phyloP scores from a whole-genome alignment of 306 rosid species.

The Ochetophila trinervis region DNA sequence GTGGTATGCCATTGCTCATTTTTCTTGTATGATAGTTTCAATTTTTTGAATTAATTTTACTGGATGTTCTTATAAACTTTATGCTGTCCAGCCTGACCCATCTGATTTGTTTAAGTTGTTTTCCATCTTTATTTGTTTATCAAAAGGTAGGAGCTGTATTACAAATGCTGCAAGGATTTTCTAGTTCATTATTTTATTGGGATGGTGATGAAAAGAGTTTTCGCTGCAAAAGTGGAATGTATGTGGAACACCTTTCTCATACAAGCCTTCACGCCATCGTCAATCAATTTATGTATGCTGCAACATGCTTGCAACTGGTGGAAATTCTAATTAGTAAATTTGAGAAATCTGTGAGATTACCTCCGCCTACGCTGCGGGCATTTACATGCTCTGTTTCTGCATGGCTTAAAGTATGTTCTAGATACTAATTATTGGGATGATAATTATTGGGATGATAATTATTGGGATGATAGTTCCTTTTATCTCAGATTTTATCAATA shows the following conservation, averaged over 20 bases:
- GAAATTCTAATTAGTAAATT: conserved; percentile 38
- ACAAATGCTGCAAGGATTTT: conserved; percentile 86
- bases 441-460: background rate
- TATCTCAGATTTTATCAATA: background rate
- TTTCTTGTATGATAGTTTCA: background rate
- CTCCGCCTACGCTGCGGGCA: conserved; percentile 75
- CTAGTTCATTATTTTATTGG: conserved; percentile 70
- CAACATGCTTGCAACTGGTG: conserved; percentile 72
- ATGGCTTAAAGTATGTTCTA: conserved; percentile 66
- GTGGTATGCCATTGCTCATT: conserved; percentile 42
- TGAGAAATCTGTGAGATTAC: conserved; percentile 36
- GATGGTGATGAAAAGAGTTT: conserved; percentile 42
- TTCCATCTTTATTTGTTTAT: background rate
- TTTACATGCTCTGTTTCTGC: conserved; percentile 61
- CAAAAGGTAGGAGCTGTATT: conserved; percentile 79
- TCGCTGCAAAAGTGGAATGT: conserved; percentile 52
- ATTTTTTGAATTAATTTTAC: background rate
- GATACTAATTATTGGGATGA: background rate
- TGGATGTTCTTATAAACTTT: background rate
- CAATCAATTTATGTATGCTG: conserved; percentile 68
- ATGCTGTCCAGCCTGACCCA: background rate
- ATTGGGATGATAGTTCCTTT: too few relatives aligned
- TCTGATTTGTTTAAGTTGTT: background rate
- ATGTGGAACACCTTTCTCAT: conserved; percentile 63
- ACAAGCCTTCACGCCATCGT: conserved; percentile 60